phyloP scores from a whole-genome alignment of 805 yeast genomes.

The Barnettozyma pratensis region DNA sequence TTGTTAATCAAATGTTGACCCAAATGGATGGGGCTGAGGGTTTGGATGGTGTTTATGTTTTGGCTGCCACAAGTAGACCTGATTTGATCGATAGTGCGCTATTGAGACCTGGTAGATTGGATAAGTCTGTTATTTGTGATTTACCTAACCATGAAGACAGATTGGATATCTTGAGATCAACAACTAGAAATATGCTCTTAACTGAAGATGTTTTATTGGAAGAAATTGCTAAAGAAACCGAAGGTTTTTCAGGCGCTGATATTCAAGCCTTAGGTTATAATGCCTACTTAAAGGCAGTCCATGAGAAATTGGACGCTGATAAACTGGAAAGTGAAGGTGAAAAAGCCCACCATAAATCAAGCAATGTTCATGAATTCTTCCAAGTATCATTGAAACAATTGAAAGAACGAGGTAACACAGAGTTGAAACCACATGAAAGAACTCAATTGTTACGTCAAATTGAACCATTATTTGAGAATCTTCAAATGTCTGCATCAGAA shows the following conservation, averaged over 20 bases:
- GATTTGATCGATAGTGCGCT: constrained; percentile 94
- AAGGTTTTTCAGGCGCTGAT: constrained; percentile 92
- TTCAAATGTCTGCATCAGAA: constrained; percentile 1
- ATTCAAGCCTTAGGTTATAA: constrained; percentile 88
- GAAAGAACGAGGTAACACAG: constrained; percentile 9
- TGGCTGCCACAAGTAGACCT: constrained; percentile 95
- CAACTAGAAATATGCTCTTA: constrained; percentile 57
- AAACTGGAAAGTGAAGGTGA: constrained; percentile 27
- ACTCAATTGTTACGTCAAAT: constrained; percentile 38
- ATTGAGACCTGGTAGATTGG: constrained; percentile 92
- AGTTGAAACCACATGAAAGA: constrained; percentile 35
- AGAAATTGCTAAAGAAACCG: constrained; percentile 52
- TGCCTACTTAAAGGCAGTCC: constrained; percentile 85
- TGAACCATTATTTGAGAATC: constrained; percentile 27
- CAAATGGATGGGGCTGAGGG: constrained; percentile 99
- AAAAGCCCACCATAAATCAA: constrained; percentile 6
- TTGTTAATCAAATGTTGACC: constrained; percentile 92
- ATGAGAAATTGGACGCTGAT: constrained; percentile 52
- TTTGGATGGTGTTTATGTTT: constrained; percentile 89
- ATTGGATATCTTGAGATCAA: constrained; percentile 59
- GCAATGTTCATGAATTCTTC: constrained; percentile 35
- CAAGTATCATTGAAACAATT: constrained; percentile 30
- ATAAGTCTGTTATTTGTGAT: constrained; percentile 86
- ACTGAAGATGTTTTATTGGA: constrained; percentile 44
- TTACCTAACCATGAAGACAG: constrained; percentile 73